These are phyloP conservation scores for Aspergillus hancockii DNA, from an alignment of 495 filamentous ascomycete species.

Conservation along the genomic window DNA sequence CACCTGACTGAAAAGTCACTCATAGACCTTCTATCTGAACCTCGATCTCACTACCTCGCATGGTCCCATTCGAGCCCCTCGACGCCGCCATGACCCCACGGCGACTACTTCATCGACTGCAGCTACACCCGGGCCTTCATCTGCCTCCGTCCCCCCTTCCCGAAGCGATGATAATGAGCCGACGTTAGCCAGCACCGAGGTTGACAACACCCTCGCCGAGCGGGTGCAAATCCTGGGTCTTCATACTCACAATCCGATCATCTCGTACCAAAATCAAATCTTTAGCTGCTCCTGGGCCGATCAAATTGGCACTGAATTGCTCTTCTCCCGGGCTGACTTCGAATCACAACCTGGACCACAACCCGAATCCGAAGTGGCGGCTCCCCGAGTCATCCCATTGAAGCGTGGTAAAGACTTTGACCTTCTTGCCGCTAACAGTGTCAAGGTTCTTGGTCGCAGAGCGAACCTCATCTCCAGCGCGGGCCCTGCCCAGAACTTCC, in stretches of 20 bases:
- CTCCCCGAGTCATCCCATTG: conserved; percentile 33
- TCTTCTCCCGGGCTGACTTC: conserved; percentile 57
- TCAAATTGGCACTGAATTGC: conserved; percentile 77
- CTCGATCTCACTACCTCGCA: conserved; percentile 52
- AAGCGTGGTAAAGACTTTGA: conserved; percentile 50
- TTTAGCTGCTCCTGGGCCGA: conserved; percentile 77
- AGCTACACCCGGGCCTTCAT: not conserved
- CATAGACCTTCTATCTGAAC: conserved; percentile 55
- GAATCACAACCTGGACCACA: conserved; percentile 23
- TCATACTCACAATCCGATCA: conserved; percentile 68
- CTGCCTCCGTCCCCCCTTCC: not conserved
- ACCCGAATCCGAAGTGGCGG: conserved; percentile 25
- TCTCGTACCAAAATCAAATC: conserved; percentile 72
- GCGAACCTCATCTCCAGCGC: conserved; percentile 40
- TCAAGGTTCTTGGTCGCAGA: conserved; percentile 49
- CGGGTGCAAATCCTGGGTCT: conserved; percentile 80
- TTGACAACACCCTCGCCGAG: conserved; percentile 28
- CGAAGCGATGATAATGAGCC: conserved; percentile 19
- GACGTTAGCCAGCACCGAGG: conserved; percentile 28
- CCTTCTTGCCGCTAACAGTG: conserved; percentile 60
- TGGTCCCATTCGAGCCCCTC: conserved; percentile 38
- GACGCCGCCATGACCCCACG: conserved; percentile 28
- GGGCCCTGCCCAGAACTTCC: conserved; percentile 12
- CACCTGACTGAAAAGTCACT: conserved; percentile 7
- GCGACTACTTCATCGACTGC: not conserved